A percentile compares a stretch with the other conserved stretches of the same genome.
These are phyloP conservation scores for Madurella mycetomatis DNA, from an alignment of 2,329 filamentous ascomycete species.

Conservation along the genomic window DNA sequence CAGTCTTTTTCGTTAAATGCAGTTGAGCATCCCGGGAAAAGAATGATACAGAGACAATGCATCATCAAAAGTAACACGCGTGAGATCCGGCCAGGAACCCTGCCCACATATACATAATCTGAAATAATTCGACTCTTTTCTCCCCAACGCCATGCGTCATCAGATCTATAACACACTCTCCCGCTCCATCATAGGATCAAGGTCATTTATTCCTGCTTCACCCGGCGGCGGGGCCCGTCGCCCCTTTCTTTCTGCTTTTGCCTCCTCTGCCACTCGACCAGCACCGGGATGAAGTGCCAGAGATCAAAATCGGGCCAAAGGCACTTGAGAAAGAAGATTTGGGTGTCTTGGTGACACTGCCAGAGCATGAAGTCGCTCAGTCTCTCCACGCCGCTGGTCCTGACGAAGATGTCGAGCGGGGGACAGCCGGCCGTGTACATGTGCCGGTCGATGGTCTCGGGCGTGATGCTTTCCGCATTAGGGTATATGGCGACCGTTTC, in stretches of 20 bases:
- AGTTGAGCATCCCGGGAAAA: too few relatives aligned
- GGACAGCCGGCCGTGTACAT: slow-evolving; percentile 84
- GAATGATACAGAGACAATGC: too few relatives aligned
- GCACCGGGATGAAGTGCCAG: slow-evolving; percentile 85
- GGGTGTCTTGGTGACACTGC: slow-evolving; percentile 91
- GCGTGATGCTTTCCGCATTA: slow-evolving; percentile 83
- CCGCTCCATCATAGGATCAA: not conserved
- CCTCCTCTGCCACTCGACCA: slow-evolving; percentile 82
- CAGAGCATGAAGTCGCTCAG: slow-evolving; percentile 98
- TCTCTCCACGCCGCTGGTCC: slow-evolving; percentile 88
- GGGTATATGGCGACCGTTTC: slow-evolving; percentile 41
- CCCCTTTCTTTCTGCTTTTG: slow-evolving; percentile 55
- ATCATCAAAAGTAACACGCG: too few relatives aligned
- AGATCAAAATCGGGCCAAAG: slow-evolving; percentile 96
- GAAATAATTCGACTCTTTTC: not conserved
- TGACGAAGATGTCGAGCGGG: slow-evolving; percentile 83
- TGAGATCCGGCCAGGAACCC: too few relatives aligned
- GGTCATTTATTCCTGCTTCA: slow-evolving; percentile 30
- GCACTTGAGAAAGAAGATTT: slow-evolving; percentile 87
- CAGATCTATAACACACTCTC: not conserved
- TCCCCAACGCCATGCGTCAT: not conserved
- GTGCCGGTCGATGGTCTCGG: slow-evolving; percentile 75
- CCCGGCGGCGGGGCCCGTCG: slow-evolving; percentile 36
- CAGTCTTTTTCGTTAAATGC: too few relatives aligned
- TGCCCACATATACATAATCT: too few relatives aligned